Evolutionary conservation across 805 yeast genomes (phyloP).

Genomic region (Kuraishia molischiana): DNA sequence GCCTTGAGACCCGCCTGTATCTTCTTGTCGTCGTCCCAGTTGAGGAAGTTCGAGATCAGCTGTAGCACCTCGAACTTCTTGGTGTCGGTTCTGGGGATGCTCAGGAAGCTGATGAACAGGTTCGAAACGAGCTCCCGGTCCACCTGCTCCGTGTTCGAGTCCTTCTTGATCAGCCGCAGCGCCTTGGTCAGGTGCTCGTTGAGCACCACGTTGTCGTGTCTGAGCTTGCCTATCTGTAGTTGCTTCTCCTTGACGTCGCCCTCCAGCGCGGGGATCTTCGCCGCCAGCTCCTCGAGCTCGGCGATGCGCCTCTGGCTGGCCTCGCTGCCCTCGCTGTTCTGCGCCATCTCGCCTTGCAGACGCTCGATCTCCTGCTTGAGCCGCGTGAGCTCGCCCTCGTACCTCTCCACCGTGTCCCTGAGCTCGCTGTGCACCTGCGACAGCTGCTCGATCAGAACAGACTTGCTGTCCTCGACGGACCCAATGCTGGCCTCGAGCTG

Average conservation of each 20-base stretch:
- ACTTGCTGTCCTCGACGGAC: slow-evolving; percentile 6
- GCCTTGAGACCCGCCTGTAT: slow-evolving; percentile 61
- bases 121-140: slow-evolving; percentile 88
- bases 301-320: slow-evolving; percentile 14
- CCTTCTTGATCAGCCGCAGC: slow-evolving; percentile 69
- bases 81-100: slow-evolving; percentile 85
- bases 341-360: slow-evolving; percentile 10
- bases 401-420: slow-evolving; percentile 14
- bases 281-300: slow-evolving; percentile 6
- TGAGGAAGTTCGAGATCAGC: slow-evolving; percentile 70
- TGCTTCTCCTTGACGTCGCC: slow-evolving; percentile 60
- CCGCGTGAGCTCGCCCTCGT: slow-evolving; percentile 11
- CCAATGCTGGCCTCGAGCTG: slow-evolving; percentile 17
- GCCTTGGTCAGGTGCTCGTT: slow-evolving; percentile 97
- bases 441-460: slow-evolving; percentile 13
- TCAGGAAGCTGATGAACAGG: slow-evolving; percentile 73
- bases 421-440: slow-evolving; percentile 8
- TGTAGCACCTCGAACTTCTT: slow-evolving; percentile 89
- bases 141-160: slow-evolving; percentile 64
- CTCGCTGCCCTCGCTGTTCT: slow-evolving; percentile 10
- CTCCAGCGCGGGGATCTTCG: slow-evolving; percentile 28
- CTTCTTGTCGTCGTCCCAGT: slow-evolving; percentile 80
- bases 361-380: slow-evolving; percentile 11
- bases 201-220: slow-evolving; percentile 89
- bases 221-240: slow-evolving; percentile 74